Conservation (phyloP, 805 yeast genomes). For the Pachysolen tannophilus region DNA sequence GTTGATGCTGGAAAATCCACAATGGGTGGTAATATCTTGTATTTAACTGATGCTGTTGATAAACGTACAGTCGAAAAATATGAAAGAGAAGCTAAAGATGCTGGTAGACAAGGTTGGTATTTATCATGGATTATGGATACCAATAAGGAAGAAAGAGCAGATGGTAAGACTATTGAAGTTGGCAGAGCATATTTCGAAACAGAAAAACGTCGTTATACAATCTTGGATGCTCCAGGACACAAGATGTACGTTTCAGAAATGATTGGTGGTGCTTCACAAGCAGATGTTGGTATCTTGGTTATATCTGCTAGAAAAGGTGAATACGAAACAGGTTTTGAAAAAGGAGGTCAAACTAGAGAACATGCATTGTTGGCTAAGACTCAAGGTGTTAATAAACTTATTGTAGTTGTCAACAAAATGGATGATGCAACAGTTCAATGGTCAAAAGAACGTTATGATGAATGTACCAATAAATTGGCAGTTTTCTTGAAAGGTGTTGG, state of each 20-base stretch:
- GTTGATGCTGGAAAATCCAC: conserved; percentile 99
- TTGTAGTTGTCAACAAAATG: conserved; percentile 96
- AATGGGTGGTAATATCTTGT: conserved; percentile 96
- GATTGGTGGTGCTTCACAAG: conserved; percentile 99
- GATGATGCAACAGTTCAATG: conserved; percentile 95
- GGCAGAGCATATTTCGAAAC: conserved; percentile 98
- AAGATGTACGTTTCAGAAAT: conserved; percentile 97
- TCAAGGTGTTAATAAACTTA: conserved; percentile 91
- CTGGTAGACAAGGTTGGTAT: conserved; percentile 99
- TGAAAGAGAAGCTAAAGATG: conserved; percentile 97
- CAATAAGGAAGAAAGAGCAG: conserved; percentile 96
- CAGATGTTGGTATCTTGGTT: conserved; percentile 95
- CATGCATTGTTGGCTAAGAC: conserved; percentile 97
- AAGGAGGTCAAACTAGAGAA: conserved; percentile 98
- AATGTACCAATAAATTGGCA: conserved; percentile 81
- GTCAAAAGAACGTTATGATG: conserved; percentile 94
- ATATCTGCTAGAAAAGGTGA: conserved; percentile 99
- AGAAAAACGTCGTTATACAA: conserved; percentile 94
- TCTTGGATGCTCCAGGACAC: conserved; percentile 99
- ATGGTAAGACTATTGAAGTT: conserved; percentile 98
- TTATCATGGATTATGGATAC: conserved; percentile 99
- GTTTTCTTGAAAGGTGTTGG: conserved; percentile 82
- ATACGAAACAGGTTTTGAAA: conserved; percentile 98
- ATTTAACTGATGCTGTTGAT: conserved; percentile 93
- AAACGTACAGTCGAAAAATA: conserved; percentile 97